Percentiles rank a stretch among this genome's conserved stretches.
Conservation (phyloP, 805 yeast species). For the Ogataea paraovalis region DNA sequence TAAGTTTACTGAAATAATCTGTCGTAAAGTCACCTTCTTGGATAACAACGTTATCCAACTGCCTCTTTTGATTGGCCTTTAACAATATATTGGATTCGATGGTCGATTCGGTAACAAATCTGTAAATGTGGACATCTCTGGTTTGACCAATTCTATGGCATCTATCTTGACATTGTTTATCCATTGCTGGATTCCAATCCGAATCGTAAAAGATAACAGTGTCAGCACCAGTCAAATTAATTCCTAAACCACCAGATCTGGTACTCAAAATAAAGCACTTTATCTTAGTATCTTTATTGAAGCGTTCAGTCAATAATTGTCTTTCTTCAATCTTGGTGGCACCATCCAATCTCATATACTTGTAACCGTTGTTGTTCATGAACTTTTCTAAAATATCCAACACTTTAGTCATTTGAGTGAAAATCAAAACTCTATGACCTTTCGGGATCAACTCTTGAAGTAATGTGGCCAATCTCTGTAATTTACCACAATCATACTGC, state of each 20-base stretch:
- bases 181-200: slow-evolving; percentile 99
- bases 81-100: slow-evolving; percentile 91
- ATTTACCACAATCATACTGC: slow-evolving; percentile 95
- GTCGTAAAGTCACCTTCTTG: slow-evolving; percentile 99
- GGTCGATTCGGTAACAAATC: slow-evolving; percentile 93
- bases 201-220: slow-evolving; percentile 97
- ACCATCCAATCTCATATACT: slow-evolving; percentile 94
- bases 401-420: slow-evolving; percentile 98
- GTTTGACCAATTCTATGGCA: slow-evolving; percentile 99
- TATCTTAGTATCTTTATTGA: slow-evolving; percentile 78
- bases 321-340: slow-evolving; percentile 97
- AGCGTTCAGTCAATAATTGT: slow-evolving; percentile 87
- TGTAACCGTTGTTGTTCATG: slow-evolving; percentile 87
- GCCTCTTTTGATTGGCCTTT: slow-evolving; percentile 92
- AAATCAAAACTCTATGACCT: slow-evolving; percentile 92
- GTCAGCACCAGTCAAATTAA: slow-evolving; percentile 96
- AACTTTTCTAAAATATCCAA: slow-evolving; percentile 91
- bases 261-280: slow-evolving; percentile 92
- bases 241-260: slow-evolving; percentile 97
- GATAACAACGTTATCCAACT: slow-evolving; percentile 89
- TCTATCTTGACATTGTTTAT: slow-evolving; percentile 97
- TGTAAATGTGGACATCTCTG: slow-evolving; percentile 93
- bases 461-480: slow-evolving; percentile 76
- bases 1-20: slow-evolving; percentile 84
- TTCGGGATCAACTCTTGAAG: slow-evolving; percentile 73